These are phyloP conservation scores for Plicaturopsis crispa DNA, from an alignment of 768 basidiomycete genomes.

Conservation along the genomic window DNA sequence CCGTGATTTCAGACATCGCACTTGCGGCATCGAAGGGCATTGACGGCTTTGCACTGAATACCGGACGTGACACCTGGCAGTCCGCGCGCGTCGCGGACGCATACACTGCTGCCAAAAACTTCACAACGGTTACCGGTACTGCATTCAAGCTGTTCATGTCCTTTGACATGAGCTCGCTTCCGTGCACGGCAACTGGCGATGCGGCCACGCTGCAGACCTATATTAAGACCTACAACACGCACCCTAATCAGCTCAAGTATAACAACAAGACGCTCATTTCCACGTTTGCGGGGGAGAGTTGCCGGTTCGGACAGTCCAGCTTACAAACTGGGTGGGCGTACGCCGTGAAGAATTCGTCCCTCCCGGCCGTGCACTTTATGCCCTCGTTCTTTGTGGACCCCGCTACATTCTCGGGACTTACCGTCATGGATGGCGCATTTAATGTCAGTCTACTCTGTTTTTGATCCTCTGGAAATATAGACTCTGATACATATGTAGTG, in stretches of 20 bases:
- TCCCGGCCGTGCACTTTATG: constrained; percentile 41
- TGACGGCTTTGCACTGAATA: constrained; percentile 59
- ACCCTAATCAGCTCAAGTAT: constrained; percentile 49
- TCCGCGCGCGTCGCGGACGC: constrained; percentile 38
- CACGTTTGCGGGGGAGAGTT: constrained; percentile 59
- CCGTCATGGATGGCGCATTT: constrained; percentile 52
- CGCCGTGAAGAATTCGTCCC: constrained; percentile 21
- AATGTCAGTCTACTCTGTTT: constrained; percentile 31
- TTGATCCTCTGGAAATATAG: neutral
- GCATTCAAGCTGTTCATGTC: constrained; percentile 51
- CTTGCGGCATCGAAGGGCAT: constrained; percentile 42
- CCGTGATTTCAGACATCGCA: constrained; percentile 43
- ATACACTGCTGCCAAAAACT: constrained; percentile 37
- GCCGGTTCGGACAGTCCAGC: constrained; percentile 43
- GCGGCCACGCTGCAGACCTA: constrained; percentile 35
- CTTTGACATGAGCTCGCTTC: constrained; percentile 47
- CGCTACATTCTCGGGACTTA: constrained; percentile 29
- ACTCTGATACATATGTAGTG: constrained; percentile 27
- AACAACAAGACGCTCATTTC: constrained; percentile 50
- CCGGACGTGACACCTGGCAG: constrained; percentile 50
- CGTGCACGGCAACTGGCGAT: constrained; percentile 34
- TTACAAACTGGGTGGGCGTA: constrained; percentile 37
- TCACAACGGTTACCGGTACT: too few relatives aligned
- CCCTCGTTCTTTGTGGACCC: constrained; percentile 58
- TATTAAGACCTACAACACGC: constrained; percentile 37